Evolutionary conservation across 805 yeast species (phyloP).

Genomic region (Candida palmyrensis): DNA sequence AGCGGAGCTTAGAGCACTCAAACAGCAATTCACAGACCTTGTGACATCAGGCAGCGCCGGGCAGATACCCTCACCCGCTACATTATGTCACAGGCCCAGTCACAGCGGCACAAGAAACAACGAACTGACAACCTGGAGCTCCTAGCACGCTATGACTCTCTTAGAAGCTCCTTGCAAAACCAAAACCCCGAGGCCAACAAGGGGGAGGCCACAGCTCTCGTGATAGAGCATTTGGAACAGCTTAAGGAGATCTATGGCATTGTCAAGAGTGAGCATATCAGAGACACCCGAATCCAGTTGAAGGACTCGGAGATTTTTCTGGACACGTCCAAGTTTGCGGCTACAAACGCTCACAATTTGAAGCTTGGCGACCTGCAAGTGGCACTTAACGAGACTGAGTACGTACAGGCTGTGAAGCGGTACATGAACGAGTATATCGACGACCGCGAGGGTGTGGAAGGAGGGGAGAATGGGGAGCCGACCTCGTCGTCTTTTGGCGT

Average conservation of each 20-base stretch:
- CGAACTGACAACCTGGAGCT: conserved; percentile 12
- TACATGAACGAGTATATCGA: conserved; percentile 20
- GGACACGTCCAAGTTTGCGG: conserved; percentile 57
- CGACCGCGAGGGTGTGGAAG: conserved; percentile 12
- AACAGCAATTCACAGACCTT: too few species aligned
- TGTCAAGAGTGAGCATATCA: conserved; percentile 30
- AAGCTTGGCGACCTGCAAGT: conserved; percentile 53
- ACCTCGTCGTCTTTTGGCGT: too few species aligned
- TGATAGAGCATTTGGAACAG: conserved; percentile 38
- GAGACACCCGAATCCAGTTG: conserved; percentile 31
- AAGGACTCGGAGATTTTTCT: conserved; percentile 61
- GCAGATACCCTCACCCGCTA: too few species aligned
- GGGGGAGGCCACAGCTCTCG: conserved; percentile 52
- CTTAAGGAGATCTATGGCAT: conserved; percentile 44
- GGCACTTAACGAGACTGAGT: conserved; percentile 45
- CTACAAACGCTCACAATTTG: conserved; percentile 57
- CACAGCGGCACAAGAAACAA: conserved; percentile 9
- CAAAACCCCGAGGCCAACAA: conserved; percentile 50
- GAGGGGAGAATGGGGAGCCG: conserved; percentile 12
- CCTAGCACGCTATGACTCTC: conserved; percentile 21
- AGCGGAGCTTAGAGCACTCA: too few species aligned
- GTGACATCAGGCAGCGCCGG: too few species aligned
- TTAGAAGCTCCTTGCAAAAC: conserved; percentile 17
- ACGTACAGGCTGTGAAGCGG: conserved; percentile 31
- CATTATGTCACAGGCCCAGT: too few species aligned